Conservation (phyloP, 805 yeast species). For the Wickerhamomyces strasburgensis region DNA sequence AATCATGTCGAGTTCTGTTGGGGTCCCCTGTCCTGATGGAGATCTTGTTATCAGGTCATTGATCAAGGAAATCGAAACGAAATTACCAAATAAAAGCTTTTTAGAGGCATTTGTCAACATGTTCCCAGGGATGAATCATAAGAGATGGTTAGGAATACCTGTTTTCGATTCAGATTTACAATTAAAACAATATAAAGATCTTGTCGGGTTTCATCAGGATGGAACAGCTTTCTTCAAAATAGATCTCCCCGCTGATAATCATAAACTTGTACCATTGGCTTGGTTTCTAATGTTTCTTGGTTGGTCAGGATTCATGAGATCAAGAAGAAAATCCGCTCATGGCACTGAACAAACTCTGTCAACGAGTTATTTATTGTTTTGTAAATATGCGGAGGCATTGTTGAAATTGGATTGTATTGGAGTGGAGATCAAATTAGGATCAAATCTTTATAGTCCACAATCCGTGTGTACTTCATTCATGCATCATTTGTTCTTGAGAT, state of each 20-base stretch:
- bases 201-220: background rate
- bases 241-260: slow-evolving; percentile 2
- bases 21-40: slow-evolving; percentile 1
- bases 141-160: slow-evolving; percentile 6
- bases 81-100: slow-evolving; percentile 1
- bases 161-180: slow-evolving; percentile 2
- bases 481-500: slow-evolving; percentile 5
- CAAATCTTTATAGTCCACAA: slow-evolving; percentile 2
- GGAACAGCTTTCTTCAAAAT: slow-evolving; percentile 3
- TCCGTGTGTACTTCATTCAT: slow-evolving; percentile 2
- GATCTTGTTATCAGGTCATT: slow-evolving; percentile 3
- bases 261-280: slow-evolving; percentile 3
- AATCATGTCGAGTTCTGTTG: slow-evolving; percentile 1
- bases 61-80: slow-evolving; percentile 5
- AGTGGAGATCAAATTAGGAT: slow-evolving; percentile 1
- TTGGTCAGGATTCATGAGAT: slow-evolving; percentile 7
- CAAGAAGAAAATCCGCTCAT: slow-evolving; percentile 1
- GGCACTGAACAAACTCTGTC: slow-evolving; percentile 1
- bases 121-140: slow-evolving; percentile 5
- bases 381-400: slow-evolving; percentile 3
- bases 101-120: slow-evolving; percentile 7
- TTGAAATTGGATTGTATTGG: slow-evolving; percentile 3
- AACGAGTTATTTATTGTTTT: slow-evolving; percentile 5
- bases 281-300: slow-evolving; percentile 7
- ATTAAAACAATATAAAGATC: background rate